A percentile compares a stretch with the other conserved stretches of the same genome.
These are phyloP conservation scores for Ophioceras dolichostomum DNA, from an alignment of 2,329 filamentous ascomycete species.

Conservation along the genomic window DNA sequence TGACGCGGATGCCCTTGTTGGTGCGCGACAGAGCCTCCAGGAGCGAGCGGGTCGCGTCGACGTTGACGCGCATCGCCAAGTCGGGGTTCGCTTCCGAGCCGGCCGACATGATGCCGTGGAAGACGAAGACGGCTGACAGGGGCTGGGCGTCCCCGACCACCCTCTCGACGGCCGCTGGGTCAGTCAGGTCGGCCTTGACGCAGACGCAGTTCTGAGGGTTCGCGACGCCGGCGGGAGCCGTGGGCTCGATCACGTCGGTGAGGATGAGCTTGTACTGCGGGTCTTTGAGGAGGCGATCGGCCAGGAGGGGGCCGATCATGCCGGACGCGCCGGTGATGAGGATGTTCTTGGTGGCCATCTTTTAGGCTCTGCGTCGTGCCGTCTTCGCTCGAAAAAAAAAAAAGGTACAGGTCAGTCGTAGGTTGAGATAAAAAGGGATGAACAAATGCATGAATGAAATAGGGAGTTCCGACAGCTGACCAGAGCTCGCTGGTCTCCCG, in stretches of 20 bases:
- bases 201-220: slow-evolving; percentile 36
- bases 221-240: slow-evolving; percentile 31
- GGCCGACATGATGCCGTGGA: slow-evolving; percentile 57
- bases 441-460: background rate
- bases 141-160: slow-evolving; percentile 32
- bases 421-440: background rate
- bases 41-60: slow-evolving; percentile 43
- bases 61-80: slow-evolving; percentile 45
- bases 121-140: slow-evolving; percentile 43
- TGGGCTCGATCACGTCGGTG: slow-evolving; percentile 43
- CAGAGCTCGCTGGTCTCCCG: too few species aligned
- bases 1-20: slow-evolving; percentile 40
- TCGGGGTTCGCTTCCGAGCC: slow-evolving; percentile 50
- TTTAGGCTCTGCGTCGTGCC: background rate
- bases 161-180: slow-evolving; percentile 16
- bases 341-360: slow-evolving; percentile 10
- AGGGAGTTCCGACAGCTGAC: too few species aligned
- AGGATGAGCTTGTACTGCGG: slow-evolving; percentile 24
- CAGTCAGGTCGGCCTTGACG: slow-evolving; percentile 35
- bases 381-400: too few species aligned
- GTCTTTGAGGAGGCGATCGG: slow-evolving; percentile 24
- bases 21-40: slow-evolving; percentile 33
- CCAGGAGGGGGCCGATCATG: slow-evolving; percentile 23
- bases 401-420: background rate
- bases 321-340: slow-evolving; percentile 22